Conservation (phyloP, 495 filamentous ascomycete species). For the Penicillium canescens region DNA sequence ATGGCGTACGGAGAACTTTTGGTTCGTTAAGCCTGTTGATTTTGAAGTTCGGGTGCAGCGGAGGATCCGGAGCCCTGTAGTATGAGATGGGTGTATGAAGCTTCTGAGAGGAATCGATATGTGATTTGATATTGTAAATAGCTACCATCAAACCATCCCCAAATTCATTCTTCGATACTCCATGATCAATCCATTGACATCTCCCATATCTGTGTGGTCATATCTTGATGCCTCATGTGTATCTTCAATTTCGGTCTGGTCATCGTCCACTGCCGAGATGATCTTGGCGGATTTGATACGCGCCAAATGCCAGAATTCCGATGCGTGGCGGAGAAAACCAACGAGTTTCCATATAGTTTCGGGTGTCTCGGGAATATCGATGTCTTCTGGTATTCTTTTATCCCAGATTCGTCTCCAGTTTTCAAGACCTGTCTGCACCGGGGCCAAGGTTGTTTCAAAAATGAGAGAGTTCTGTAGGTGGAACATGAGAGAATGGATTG, state of each 20-base stretch:
- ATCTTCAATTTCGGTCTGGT: neutral
- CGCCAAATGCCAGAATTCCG: conserved; percentile 34
- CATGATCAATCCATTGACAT: conserved; percentile 33
- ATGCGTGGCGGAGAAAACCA: conserved; percentile 25
- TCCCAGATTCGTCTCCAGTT: conserved; percentile 32
- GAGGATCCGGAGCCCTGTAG: neutral
- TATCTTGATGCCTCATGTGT: conserved; percentile 11
- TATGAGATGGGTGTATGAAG: neutral
- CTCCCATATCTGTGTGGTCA: conserved; percentile 31
- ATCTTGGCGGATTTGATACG: conserved; percentile 24
- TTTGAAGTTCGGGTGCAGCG: conserved; percentile 29
- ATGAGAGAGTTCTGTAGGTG: conserved; percentile 30
- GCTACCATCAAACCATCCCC: conserved; percentile 6
- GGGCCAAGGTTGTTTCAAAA: conserved; percentile 26
- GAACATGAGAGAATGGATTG: conserved; percentile 30
- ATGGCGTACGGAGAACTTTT: conserved; percentile 44
- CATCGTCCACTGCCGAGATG: conserved; percentile 3
- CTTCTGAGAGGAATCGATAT: neutral
- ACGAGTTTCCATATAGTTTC: conserved; percentile 29
- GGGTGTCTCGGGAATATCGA: conserved; percentile 15
- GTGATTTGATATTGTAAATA: neutral
- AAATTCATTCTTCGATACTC: conserved; percentile 31
- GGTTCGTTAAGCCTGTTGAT: conserved; percentile 50
- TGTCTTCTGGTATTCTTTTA: conserved; percentile 23
- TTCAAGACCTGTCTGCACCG: conserved; percentile 26